These are phyloP conservation scores for Curvularia verruculosa DNA, from an alignment of 2,329 filamentous ascomycete genomes.

Conservation along the genomic window DNA sequence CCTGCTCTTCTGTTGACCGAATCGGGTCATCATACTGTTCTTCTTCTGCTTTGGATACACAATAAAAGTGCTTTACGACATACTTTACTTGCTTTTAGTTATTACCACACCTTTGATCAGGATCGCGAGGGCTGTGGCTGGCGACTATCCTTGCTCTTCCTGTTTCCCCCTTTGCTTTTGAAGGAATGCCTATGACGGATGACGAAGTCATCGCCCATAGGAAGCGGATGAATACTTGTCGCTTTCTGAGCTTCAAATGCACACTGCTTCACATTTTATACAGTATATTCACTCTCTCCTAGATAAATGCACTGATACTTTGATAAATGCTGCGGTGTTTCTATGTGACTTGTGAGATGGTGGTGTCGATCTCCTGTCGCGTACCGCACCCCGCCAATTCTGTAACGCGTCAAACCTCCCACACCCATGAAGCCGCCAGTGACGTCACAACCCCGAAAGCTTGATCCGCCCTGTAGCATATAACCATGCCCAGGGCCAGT, in stretches of 20 bases:
- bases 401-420: constrained; percentile 8
- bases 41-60: not conserved
- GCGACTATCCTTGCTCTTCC: not conserved
- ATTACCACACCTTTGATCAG: not conserved
- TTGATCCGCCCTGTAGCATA: constrained; percentile 7
- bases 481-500: not conserved
- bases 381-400: constrained; percentile 8
- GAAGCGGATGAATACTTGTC: not conserved
- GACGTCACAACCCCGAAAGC: constrained; percentile 16
- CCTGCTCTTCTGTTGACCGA: not conserved
- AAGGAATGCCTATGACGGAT: not conserved
- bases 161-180: not conserved
- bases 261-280: not conserved
- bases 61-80: constrained; percentile 6
- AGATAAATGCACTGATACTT: not conserved
- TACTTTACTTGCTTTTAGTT: constrained; percentile 1
- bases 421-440: constrained; percentile 4
- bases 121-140: not conserved
- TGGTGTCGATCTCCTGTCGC: constrained; percentile 6
- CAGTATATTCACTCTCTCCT: not conserved
- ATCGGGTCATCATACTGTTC: not conserved
- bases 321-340: not conserved
- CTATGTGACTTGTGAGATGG: not conserved
- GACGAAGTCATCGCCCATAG: not conserved
- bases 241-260: not conserved